Evolutionary conservation across 2,329 filamentous ascomycete genomes (phyloP), one percentile per base, ranked within the genome.

Genomic region (Colletotrichum navitas): DNA sequence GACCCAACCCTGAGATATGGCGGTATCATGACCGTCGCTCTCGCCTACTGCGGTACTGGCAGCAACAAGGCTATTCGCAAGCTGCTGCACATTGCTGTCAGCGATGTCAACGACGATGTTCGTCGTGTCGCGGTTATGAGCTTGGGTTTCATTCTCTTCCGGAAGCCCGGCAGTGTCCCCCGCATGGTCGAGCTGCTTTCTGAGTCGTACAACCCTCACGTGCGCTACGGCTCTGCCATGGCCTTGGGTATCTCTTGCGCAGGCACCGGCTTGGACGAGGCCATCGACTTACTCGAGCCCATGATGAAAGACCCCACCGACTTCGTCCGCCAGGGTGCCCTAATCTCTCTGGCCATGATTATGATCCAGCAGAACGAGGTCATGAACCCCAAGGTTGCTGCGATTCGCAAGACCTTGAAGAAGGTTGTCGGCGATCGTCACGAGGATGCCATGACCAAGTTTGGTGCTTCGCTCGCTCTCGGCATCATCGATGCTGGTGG

Each of bases 241-340:
- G 97, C 97, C 54, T 89, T 99, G 16, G 96, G 96, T 83, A 99
- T 99, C 78, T 97, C 97, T 34, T 99, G 97, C 78, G 96, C 96
- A 34, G 96, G 96, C 59, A 99, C 96, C 63, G 96, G 96, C 18
- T 87, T 98, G 39, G 94, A 97, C 74, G 96, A 99, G 83, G 96
- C 97, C 29, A 96, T 98, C 73, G 96, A 99, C 78, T 88, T 99
- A 24, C 88, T 99, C 5, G 96, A 99, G 85, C 96, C 96, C 24
- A 99, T 99, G 96, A 95, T 98, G 86, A 99, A 98, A 86, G 96
- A 99, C 77, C 97, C 96, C 10, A 97, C 95, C 70, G 96, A 99
- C 84, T 99, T 99, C 80, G 96, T 99, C 63, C 92, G 97, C 76
- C 96, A 99, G 83, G 96, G 97, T 79, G 95, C 96, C 51, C 86